Evolutionary conservation across 2,329 filamentous ascomycete genomes (phyloP), one percentile per base, ranked within the genome.

Genomic region (Nemania sp.): DNA sequence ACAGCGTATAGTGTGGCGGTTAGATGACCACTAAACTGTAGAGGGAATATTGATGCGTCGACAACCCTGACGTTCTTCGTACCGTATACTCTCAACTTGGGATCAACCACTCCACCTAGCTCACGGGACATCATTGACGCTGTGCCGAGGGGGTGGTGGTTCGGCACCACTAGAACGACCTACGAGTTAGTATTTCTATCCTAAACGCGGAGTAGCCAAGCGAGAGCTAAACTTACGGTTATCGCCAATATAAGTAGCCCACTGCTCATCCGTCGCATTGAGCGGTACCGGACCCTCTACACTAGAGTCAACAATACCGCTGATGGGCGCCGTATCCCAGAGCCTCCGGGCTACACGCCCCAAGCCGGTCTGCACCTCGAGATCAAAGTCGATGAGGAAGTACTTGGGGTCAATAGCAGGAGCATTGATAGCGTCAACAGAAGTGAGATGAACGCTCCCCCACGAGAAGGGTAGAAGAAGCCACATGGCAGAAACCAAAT

Each of bases 1-100:
- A 86, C 75, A 73, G 85, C 85, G 69, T 88, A 88, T 6, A 87
- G 80, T 0, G 82, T 82, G 58, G 84, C 83, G 56, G 86, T 85
- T 38, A 86, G 83, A 20, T 86, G 80, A 1, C 73, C 83, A 81
- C 77, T 86, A 76, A 70, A 82, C 79, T 79, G 85, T 80, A 85
- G 77, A 2, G 85, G 85, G 38, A 87, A 74, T 15, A 86, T 74
- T 1, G 81, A 84, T 0, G 83, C 84, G 72, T 87, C 85, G 2
- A 83, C 81, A 0, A 87, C 81, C 11, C 85, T 79, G 3, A 87
- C 79, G 41, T 83, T 83, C 56, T 80, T 79, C 38, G 86, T 79
- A 1, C 84, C 85, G 67, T 87, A 83, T 1, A 88, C 85, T 65
- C 80, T 82, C 2, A 88, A 78, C 41, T 70, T 41, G 0, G 81